A percentile compares a stretch with the other conserved stretches of the same genome.
Conservation (phyloP, 2,329 filamentous ascomycete species). For the Diaporthe helianthi region DNA sequence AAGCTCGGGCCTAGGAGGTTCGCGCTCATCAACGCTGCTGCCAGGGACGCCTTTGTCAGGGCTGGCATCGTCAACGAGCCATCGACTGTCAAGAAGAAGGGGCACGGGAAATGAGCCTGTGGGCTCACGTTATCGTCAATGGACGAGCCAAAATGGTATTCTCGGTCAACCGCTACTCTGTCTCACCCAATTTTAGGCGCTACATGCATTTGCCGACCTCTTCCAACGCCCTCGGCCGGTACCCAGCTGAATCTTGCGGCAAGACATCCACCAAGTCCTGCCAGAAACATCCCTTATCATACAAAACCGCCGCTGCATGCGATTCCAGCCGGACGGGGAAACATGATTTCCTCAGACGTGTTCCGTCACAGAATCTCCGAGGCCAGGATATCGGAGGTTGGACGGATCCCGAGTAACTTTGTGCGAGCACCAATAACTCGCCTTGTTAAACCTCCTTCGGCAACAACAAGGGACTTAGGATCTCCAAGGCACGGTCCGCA, state of each 20-base stretch:
- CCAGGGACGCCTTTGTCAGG: constrained; percentile 82
- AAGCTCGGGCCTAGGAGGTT: constrained; percentile 90
- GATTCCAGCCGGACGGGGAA: neutral
- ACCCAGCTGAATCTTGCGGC: neutral
- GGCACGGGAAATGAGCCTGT: constrained; percentile 41
- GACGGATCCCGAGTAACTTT: neutral
- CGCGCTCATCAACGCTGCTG: constrained; percentile 85
- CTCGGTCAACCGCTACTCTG: neutral
- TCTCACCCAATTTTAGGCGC: neutral
- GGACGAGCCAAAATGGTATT: neutral
- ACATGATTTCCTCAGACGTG: neutral
- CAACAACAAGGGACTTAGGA: constrained; percentile 64
- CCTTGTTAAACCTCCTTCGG: constrained; percentile 42
- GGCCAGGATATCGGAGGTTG: neutral
- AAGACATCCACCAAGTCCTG: neutral
- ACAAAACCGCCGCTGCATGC: constrained; percentile 23
- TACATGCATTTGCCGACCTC: neutral
- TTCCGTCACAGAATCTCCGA: neutral
- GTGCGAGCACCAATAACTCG: neutral
- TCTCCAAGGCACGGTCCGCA: constrained; percentile 74
- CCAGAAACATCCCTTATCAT: neutral
- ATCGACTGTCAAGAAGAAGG: constrained; percentile 52
- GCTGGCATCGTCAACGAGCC: constrained; percentile 72
- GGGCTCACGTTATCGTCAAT: neutral
- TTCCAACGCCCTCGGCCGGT: neutral